phyloP scores from a whole-genome alignment of 768 basidiomycete genomes.

The Macrolepiota albuminosa region DNA sequence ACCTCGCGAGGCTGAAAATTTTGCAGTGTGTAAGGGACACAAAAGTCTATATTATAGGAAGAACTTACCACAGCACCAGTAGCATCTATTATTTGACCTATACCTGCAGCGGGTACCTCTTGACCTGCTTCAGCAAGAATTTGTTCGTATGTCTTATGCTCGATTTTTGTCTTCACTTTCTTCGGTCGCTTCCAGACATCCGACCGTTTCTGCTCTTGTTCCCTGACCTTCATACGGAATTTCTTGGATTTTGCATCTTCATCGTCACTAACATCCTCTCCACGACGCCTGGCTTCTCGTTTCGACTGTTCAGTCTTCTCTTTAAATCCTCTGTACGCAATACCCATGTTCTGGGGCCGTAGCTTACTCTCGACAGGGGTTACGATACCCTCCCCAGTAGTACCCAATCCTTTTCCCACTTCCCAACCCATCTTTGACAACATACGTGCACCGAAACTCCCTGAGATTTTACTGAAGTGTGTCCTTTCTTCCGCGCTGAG shows the following conservation, averaged over 20 bases:
- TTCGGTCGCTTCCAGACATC: conserved; percentile 85
- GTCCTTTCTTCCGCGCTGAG: conserved; percentile 62
- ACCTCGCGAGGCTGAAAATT: conserved; percentile 74
- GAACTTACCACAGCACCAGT: conserved; percentile 80
- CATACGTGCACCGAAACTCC: conserved; percentile 83
- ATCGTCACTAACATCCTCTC: conserved; percentile 72
- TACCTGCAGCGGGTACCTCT: conserved; percentile 43
- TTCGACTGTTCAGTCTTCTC: conserved; percentile 87
- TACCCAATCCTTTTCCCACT: conserved; percentile 74
- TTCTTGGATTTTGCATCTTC: conserved; percentile 50
- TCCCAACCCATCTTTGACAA: conserved; percentile 96
- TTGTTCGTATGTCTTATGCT: conserved; percentile 97
- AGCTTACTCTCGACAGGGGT: conserved; percentile 82
- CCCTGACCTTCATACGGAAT: conserved; percentile 48
- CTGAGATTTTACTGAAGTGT: conserved; percentile 80
- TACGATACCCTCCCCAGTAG: conserved; percentile 76
- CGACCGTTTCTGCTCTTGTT: conserved; percentile 55
- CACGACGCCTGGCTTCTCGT: conserved; percentile 69
- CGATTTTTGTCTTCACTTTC: conserved; percentile 79
- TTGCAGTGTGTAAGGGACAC: conserved; percentile 1
- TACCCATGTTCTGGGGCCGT: conserved; percentile 82
- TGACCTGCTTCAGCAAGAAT: conserved; percentile 85
- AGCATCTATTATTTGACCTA: conserved; percentile 93
- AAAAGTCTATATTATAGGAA: neutral
- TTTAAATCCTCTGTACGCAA: conserved; percentile 82